phyloP scores from a whole-genome alignment of 345 rosid genomes.

The Hypericum perforatum region DNA sequence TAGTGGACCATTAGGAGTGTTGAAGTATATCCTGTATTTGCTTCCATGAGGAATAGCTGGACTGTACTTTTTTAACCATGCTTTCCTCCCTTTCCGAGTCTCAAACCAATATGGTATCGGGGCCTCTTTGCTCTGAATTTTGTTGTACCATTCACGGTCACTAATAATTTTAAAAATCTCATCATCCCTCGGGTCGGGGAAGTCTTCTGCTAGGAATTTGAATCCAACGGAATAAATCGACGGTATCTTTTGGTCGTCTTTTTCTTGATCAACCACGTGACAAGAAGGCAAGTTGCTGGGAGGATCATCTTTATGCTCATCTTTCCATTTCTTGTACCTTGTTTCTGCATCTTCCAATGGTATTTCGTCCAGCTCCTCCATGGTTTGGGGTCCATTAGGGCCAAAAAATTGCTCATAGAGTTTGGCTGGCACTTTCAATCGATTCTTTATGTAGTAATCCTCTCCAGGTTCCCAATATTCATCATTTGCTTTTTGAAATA shows the following conservation, averaged over 20 bases:
- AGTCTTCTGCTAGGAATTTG: too few relatives aligned
- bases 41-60: slow-evolving; percentile 89
- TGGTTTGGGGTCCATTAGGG: slow-evolving; percentile 81
- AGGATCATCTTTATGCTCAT: slow-evolving; percentile 82
- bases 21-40: slow-evolving; percentile 85
- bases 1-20: slow-evolving; percentile 78
- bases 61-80: slow-evolving; percentile 77
- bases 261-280: slow-evolving; percentile 72
- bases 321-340: slow-evolving; percentile 63
- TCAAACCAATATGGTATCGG: slow-evolving; percentile 89
- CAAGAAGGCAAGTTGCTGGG: slow-evolving; percentile 73
- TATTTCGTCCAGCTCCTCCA: slow-evolving; percentile 68
- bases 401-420: slow-evolving; percentile 86
- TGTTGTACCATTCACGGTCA: slow-evolving; percentile 59
- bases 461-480: slow-evolving; percentile 99
- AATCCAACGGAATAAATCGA: too few relatives aligned
- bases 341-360: slow-evolving; percentile 56
- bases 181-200: slow-evolving; percentile 8
- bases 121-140: slow-evolving; percentile 54
- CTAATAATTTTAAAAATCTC: slow-evolving; percentile 46
- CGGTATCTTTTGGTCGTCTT: slow-evolving; percentile 20
- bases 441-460: slow-evolving; percentile 64
- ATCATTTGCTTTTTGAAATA: slow-evolving; percentile 68
- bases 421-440: slow-evolving; percentile 79
- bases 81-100: slow-evolving; percentile 89